Percentiles rank a stretch among this genome's conserved stretches.
Conservation (phyloP, 495 filamentous ascomycete genomes). For the Hypomontagnella monticulosa region DNA sequence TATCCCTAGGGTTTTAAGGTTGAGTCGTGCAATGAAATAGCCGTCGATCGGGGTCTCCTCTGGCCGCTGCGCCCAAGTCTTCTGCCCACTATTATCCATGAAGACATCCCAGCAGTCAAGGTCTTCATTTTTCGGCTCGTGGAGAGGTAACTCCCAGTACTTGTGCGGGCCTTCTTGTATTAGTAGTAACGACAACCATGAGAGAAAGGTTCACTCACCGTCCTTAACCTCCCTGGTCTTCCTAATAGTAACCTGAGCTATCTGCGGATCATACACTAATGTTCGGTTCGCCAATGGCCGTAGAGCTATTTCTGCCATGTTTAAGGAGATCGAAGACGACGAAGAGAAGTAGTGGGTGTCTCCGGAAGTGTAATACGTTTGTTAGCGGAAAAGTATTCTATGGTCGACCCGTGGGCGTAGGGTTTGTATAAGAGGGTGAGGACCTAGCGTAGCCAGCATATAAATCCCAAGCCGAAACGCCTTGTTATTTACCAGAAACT, state of each 20-base stretch:
- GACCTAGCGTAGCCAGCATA: too few species aligned
- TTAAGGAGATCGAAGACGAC: neutral
- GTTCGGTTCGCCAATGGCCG: neutral
- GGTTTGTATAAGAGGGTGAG: too few species aligned
- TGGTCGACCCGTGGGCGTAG: too few species aligned
- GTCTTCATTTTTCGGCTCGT: neutral
- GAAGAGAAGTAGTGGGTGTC: too few species aligned
- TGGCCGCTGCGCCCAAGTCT: conserved; percentile 8
- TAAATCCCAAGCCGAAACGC: too few species aligned
- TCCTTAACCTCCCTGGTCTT: neutral
- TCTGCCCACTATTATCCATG: conserved; percentile 2
- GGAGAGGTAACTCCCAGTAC: neutral
- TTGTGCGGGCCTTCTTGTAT: neutral
- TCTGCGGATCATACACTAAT: neutral
- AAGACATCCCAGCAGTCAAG: conserved; percentile 15
- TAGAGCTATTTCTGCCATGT: neutral
- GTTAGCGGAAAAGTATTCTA: too few species aligned
- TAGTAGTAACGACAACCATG: neutral
- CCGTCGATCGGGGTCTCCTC: conserved; percentile 1
- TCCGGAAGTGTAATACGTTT: too few species aligned
- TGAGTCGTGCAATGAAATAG: conserved; percentile 9
- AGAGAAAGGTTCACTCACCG: neutral
- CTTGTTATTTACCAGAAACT: too few species aligned
- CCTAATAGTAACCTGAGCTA: conserved; percentile 1
- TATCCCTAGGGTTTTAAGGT: conserved; percentile 5